Evolutionary conservation across 1,284 basidiomycete species (phyloP).

Genomic region (Coniferiporia weirii): DNA sequence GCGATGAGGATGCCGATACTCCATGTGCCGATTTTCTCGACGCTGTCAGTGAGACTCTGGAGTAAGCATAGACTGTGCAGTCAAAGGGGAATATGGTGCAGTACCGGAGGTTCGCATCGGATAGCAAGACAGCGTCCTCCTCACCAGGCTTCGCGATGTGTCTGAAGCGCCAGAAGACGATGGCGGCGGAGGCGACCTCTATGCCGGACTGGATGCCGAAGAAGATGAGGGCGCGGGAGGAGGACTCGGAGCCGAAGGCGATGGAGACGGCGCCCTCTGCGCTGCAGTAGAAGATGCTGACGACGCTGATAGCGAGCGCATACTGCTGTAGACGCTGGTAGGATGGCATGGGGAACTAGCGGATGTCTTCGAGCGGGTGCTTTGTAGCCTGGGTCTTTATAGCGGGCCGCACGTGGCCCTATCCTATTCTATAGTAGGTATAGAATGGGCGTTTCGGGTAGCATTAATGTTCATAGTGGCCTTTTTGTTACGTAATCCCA

Average conservation of each 20-base stretch:
- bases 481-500: neutral
- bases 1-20: slow-evolving; percentile 35
- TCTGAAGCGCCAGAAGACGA: slow-evolving; percentile 41
- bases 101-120: slow-evolving; percentile 15
- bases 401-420: no score
- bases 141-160: slow-evolving; percentile 29
- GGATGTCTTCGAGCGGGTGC: neutral
- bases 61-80: neutral
- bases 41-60: slow-evolving; percentile 23
- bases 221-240: slow-evolving; percentile 43
- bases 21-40: slow-evolving; percentile 34
- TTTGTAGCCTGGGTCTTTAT: neutral
- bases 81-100: slow-evolving; percentile 15
- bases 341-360: slow-evolving; percentile 16
- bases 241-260: slow-evolving; percentile 38
- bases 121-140: slow-evolving; percentile 24
- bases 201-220: slow-evolving; percentile 47
- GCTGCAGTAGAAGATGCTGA: slow-evolving; percentile 29
- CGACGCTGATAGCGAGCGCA: slow-evolving; percentile 32
- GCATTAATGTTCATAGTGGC: neutral
- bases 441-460: neutral
- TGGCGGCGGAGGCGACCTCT: slow-evolving; percentile 37
- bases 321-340: slow-evolving; percentile 31
- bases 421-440: no score
- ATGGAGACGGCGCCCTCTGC: slow-evolving; percentile 38